Evolutionary conservation across 75 land plant genomes (phyloP).

Genomic region (Picea sitchensis): DNA sequence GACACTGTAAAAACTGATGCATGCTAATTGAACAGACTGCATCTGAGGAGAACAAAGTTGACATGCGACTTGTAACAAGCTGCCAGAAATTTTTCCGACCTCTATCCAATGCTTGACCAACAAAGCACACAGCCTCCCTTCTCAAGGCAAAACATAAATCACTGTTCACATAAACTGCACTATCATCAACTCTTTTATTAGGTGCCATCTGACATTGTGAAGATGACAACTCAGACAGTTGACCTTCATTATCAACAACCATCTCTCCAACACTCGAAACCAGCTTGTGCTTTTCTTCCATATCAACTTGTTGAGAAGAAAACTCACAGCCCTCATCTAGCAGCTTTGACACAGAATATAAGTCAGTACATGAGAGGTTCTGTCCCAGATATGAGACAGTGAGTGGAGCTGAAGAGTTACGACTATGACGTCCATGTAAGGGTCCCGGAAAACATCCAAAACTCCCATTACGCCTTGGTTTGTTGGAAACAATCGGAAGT

Average conservation of each 20-base stretch:
- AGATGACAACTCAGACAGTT: not conserved
- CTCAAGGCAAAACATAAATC: constrained; percentile 56
- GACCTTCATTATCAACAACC: not conserved
- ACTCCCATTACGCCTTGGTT: constrained; percentile 9
- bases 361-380: not conserved
- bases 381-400: constrained; percentile 1
- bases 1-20: constrained; percentile 84
- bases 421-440: not conserved
- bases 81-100: constrained; percentile 96
- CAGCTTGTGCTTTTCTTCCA: not conserved
- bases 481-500: not conserved
- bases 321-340: not conserved
- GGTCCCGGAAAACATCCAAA: not conserved
- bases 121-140: constrained; percentile 59
- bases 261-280: not conserved
- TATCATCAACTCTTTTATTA: constrained; percentile 22
- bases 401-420: not conserved
- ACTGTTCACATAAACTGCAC: constrained; percentile 30
- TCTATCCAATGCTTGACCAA: constrained; percentile 68
- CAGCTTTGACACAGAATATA: not conserved
- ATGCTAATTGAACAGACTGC: constrained; percentile 78
- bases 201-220: constrained; percentile 10
- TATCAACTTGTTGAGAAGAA: not conserved
- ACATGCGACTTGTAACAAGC: constrained; percentile 88
- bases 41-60: constrained; percentile 81